These are phyloP conservation scores for Rubia balearica DNA, from an alignment of 305 asterid genomes.

Conservation along the genomic window DNA sequence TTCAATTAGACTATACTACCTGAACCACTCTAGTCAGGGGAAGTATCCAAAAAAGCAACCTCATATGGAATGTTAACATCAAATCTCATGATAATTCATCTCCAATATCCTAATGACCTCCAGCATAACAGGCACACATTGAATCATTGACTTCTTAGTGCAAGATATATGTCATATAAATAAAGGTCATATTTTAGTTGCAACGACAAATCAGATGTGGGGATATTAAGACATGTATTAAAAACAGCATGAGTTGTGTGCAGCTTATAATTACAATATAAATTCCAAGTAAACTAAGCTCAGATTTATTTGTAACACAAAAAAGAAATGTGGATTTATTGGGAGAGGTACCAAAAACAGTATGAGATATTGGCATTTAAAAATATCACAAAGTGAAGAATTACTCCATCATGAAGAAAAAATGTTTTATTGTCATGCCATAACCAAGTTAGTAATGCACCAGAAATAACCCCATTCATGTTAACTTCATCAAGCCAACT, in stretches of 20 bases:
- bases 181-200: background rate
- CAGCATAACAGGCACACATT: background rate
- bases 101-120: background rate
- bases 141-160: background rate
- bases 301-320: background rate
- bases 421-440: background rate
- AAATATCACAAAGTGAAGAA: background rate
- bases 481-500: background rate
- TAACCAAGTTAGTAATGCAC: background rate
- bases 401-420: background rate
- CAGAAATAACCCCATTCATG: background rate
- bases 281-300: too few relatives aligned
- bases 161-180: background rate
- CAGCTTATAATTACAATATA: too few relatives aligned
- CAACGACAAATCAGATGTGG: background rate
- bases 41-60: slow-evolving; percentile 2
- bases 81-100: background rate
- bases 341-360: background rate
- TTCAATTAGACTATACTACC: background rate
- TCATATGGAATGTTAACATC: background rate
- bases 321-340: background rate
- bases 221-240: background rate
- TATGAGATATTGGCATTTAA: background rate
- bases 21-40: background rate
- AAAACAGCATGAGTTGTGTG: background rate